Percentiles rank a stretch among this genome's conserved stretches.
Evolutionary conservation across 2,329 filamentous ascomycete genomes (phyloP).

Genomic region (Ramichloridium luteum): DNA sequence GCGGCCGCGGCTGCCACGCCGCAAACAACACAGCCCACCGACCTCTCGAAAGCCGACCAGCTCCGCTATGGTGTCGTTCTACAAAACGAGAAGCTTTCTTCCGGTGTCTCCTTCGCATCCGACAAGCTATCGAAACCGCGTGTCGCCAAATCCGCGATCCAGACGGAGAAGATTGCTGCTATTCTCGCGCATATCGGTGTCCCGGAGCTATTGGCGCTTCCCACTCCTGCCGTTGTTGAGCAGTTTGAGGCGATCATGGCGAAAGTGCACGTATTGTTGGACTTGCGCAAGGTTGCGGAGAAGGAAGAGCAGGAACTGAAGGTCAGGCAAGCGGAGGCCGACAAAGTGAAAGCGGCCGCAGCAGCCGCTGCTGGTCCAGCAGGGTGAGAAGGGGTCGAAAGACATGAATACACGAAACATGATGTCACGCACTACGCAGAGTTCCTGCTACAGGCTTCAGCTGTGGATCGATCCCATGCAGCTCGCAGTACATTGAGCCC

Average conservation of each 20-base stretch:
- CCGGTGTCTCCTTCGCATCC: slow-evolving; percentile 81
- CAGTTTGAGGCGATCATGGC: slow-evolving; percentile 59
- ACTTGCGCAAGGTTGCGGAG: slow-evolving; percentile 61
- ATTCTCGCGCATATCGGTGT: slow-evolving; percentile 62
- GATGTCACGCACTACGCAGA: too few relatives aligned
- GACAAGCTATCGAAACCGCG: slow-evolving; percentile 69
- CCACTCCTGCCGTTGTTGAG: slow-evolving; percentile 57
- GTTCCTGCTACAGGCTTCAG: too few relatives aligned
- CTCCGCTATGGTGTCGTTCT: slow-evolving; percentile 64
- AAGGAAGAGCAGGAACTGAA: slow-evolving; percentile 63
- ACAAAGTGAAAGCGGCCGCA: too few relatives aligned
- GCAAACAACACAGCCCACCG: slow-evolving; percentile 31
- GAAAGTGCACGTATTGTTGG: slow-evolving; percentile 57
- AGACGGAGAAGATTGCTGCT: slow-evolving; percentile 62
- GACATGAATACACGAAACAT: too few relatives aligned
- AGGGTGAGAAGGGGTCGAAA: too few relatives aligned
- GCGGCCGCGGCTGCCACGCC: slow-evolving; percentile 9
- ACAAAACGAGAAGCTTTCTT: slow-evolving; percentile 68
- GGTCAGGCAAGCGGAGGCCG: slow-evolving; percentile 32
- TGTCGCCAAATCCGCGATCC: slow-evolving; percentile 61
- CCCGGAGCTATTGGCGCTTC: slow-evolving; percentile 57
- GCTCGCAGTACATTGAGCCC: too few relatives aligned
- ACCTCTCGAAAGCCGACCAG: slow-evolving; percentile 62
- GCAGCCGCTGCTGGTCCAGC: too few relatives aligned
- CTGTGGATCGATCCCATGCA: too few relatives aligned